Evolutionary conservation across 2,329 filamentous ascomycete species (phyloP), one percentile per base, ranked within the genome.

Genomic region (Phaeosphaeriaceae sp.): DNA sequence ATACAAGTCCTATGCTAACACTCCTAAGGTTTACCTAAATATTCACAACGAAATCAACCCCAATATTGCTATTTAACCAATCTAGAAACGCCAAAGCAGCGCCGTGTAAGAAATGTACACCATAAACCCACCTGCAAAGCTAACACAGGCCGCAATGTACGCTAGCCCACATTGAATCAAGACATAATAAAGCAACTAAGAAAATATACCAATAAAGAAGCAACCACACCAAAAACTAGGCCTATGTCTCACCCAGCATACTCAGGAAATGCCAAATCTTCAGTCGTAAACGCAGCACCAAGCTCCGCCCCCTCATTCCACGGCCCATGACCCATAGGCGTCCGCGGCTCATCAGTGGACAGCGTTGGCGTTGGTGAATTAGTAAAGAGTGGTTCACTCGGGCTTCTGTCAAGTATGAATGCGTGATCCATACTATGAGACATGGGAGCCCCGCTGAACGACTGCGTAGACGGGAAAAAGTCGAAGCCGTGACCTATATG

Each of bases 341-440:
- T 67, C 13, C 52, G 40, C 12, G 63, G 66, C 50, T 60, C 61
- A 26, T 64, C 61, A 2, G 48, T 39, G 6, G 42, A 41, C 0
- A 60, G 56, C 12, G 58, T 61, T 1, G 66, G 63, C 12, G 54
- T 61, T 1, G 66, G 63, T 12, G 54, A 60, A 12, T 56, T 49
- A 2, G 56, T 50, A 48, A 70, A 68, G 13, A 69, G 21, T 1
- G 60, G 53, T 21, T 66, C 67, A 3, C 55, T 41, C 0, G 60
- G 52, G 21, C 59, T 56, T 4, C 61, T 57, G 12, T 60, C 46
- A 6, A 63, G 42, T n/a, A 64, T 38, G 34, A 61, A 67, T 1
- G 47, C 52, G 1, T 51, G 41, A 20, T 67, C 49, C 23, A 54
- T 23, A 6, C 46, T 48, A 3, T 44, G 41, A 26, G 23, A 11